Evolutionary conservation across 2,329 filamentous ascomycete species (phyloP).

Genomic region (Fusarium denticulatum): DNA sequence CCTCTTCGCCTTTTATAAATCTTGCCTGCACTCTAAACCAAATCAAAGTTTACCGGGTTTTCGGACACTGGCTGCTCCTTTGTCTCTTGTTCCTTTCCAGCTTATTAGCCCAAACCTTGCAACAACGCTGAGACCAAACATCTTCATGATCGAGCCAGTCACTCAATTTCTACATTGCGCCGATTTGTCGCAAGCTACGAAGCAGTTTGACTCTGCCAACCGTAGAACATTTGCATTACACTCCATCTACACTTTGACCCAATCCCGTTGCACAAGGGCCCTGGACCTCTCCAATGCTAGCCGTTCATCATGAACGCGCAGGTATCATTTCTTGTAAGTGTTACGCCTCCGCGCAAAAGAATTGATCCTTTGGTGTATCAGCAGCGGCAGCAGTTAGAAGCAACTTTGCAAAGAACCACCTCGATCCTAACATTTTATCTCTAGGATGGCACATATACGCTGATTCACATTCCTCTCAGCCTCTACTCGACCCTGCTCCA

Average conservation of each 20-base stretch:
- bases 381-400: not conserved
- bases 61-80: constrained; percentile 13
- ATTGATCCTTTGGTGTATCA: not conserved
- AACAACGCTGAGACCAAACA: constrained; percentile 26
- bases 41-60: constrained; percentile 35
- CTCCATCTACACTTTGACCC: not conserved
- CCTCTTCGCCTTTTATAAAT: constrained; percentile 13
- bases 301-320: constrained; percentile 63
- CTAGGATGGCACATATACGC: constrained; percentile 85
- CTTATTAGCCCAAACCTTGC: constrained; percentile 36
- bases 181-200: constrained; percentile 8
- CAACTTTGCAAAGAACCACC: constrained; percentile 2
- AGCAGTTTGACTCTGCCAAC: constrained; percentile 9
- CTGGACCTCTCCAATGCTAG: constrained; percentile 9
- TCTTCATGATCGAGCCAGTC: constrained; percentile 36
- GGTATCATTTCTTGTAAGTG: constrained; percentile 66
- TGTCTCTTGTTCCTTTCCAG: constrained; percentile 25
- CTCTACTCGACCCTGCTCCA: constrained; percentile 84
- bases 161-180: constrained; percentile 25
- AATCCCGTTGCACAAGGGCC: constrained; percentile 5
- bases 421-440: constrained; percentile 48
- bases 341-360: not conserved
- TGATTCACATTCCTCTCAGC: constrained; percentile 89
- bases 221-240: constrained; percentile 9
- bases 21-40: not conserved